These are phyloP conservation scores for Cladosporium sp. DNA, from an alignment of 2,329 filamentous ascomycete species.

Conservation along the genomic window DNA sequence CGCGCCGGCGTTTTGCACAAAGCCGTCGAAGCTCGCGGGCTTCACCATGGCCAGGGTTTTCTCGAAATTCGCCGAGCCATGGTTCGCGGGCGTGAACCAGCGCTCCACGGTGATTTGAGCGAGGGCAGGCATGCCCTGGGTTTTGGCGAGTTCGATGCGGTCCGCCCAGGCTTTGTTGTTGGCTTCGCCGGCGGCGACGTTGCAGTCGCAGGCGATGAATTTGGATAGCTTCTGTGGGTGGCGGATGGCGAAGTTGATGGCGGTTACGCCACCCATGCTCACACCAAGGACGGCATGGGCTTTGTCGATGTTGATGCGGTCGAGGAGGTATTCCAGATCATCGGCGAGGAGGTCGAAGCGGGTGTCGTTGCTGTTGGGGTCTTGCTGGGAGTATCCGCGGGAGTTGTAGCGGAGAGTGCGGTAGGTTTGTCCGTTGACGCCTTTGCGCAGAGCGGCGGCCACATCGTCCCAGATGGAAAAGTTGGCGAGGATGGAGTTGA, in stretches of 20 bases:
- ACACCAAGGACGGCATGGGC: conserved; percentile 69
- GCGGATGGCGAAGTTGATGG: conserved; percentile 65
- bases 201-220: conserved; percentile 76
- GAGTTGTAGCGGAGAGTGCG: conserved; percentile 73
- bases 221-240: conserved; percentile 55
- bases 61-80: conserved; percentile 53
- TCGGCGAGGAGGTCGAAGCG: conserved; percentile 60
- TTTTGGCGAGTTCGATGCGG: conserved; percentile 58
- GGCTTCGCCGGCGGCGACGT: conserved; percentile 62
- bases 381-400: conserved; percentile 57
- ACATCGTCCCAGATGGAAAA: conserved; percentile 78
- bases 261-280: conserved; percentile 74
- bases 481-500: conserved; percentile 75
- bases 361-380: conserved; percentile 39
- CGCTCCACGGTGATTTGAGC: conserved; percentile 66
- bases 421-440: conserved; percentile 54
- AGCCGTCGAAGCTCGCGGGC: conserved; percentile 64
- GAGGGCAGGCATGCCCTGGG: conserved; percentile 43
- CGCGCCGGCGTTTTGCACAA: conserved; percentile 62
- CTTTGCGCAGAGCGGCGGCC: conserved; percentile 53
- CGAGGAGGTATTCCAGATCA: conserved; percentile 63
- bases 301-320: conserved; percentile 62
- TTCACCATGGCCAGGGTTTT: conserved; percentile 65
- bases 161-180: conserved; percentile 79
- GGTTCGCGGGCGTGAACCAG: conserved; percentile 65